Conservation (phyloP, 495 filamentous ascomycete species). For the Neurospora sp. region DNA sequence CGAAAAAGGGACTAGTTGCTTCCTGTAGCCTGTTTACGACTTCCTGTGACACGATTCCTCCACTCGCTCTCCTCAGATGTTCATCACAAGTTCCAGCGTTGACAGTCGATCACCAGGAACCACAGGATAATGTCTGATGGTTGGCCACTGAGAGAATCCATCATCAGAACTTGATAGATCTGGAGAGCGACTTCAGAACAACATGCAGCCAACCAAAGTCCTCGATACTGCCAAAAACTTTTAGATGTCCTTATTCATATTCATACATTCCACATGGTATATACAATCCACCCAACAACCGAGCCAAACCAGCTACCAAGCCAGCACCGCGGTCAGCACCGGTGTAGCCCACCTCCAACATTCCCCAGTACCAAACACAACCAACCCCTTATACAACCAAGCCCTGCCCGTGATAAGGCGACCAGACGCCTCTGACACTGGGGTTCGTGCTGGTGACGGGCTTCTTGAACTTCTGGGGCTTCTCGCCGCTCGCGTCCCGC, state of each 20-base stretch:
- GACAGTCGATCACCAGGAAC: not conserved
- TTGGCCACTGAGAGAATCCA: not conserved
- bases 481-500: slow-evolving; percentile 75
- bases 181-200: not conserved
- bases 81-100: not conserved
- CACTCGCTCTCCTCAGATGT: not conserved
- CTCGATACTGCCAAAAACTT: not conserved
- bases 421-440: slow-evolving; percentile 91
- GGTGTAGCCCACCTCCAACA: not conserved
- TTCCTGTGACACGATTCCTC: not conserved
- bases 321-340: not conserved
- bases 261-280: not conserved
- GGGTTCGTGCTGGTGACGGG: slow-evolving; percentile 78
- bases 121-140: not conserved
- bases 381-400: slow-evolving; percentile 25
- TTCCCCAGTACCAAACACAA: not conserved
- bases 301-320: not conserved
- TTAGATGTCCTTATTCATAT: not conserved
- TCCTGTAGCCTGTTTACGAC: not conserved
- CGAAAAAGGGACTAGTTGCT: not conserved
- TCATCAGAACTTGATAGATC: not conserved
- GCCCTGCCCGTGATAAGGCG: slow-evolving; percentile 70
- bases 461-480: slow-evolving; percentile 68
- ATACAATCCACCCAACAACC: not conserved
- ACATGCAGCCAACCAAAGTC: not conserved